phyloP scores from a whole-genome alignment of 2,329 filamentous ascomycete genomes.

The Torrubiellomyces zombiae region DNA sequence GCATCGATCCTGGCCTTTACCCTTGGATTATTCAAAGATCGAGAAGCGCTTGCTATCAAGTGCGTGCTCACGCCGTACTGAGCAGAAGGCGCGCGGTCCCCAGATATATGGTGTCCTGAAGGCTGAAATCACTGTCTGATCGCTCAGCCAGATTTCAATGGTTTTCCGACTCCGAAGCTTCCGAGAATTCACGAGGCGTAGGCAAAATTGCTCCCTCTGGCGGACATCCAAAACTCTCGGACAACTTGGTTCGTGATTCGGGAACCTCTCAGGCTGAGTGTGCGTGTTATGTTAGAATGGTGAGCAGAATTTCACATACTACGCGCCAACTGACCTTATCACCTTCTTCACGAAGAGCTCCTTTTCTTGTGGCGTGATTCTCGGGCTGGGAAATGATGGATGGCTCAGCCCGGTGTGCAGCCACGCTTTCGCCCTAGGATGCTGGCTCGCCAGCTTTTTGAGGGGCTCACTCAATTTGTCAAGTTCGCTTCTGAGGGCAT shows the following conservation, averaged over 20 bases:
- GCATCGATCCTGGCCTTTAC: background rate
- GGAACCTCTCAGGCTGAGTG: conserved; percentile 42
- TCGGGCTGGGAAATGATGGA: conserved; percentile 40
- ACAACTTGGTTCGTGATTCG: conserved; percentile 50
- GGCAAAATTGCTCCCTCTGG: conserved; percentile 42
- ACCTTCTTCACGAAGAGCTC: conserved; percentile 48
- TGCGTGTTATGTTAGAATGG: background rate
- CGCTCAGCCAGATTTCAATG: too few species aligned
- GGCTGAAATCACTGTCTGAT: too few species aligned
- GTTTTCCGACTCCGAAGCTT: too few species aligned
- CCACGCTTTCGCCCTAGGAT: conserved; percentile 42
- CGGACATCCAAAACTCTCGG: conserved; percentile 56
- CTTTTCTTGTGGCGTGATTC: conserved; percentile 43
- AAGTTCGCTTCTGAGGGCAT: conserved; percentile 53
- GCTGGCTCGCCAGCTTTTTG: conserved; percentile 46
- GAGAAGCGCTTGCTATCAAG: too few species aligned
- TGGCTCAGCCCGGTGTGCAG: conserved; percentile 41
- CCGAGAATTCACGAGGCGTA: conserved; percentile 35
- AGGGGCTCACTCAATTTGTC: conserved; percentile 55
- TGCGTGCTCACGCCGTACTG: too few species aligned
- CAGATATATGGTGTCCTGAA: too few species aligned
- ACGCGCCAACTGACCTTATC: conserved; percentile 27
- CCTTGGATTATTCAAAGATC: too few species aligned
- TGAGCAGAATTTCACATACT: background rate
- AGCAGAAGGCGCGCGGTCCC: too few species aligned